Evolutionary conservation across 441 rosid genomes (phyloP), one percentile per base, ranked within the genome.

Genomic region (Corymbia calophylla): DNA sequence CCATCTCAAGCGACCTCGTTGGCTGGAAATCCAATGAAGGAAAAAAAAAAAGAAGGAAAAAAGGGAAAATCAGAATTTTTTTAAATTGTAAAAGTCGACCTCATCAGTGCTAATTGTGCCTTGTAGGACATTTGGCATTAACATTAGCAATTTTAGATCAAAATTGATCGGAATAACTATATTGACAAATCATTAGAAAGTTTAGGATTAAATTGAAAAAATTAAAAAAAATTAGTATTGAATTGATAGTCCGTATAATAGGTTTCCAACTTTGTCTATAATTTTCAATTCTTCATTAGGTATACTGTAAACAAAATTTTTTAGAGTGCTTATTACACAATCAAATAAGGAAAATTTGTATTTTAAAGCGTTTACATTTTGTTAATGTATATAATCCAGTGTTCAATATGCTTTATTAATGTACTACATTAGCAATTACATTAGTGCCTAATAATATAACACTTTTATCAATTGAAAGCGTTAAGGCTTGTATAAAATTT

Each of bases 111-210:
- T 10, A 14, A 8, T 8, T 2, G 10, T 66, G 23, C 32, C 39
- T 8, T 2, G 21, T 35, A 39, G 5, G 16, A 73, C 0, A 0
- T 4, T 7, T 11, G 0, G 1, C 15, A 1, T 19, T 15, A 44
- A 27, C 5, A 1, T 60, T 15, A 60, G 9, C 6, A 6, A 60
- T 25, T 60, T 10, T 27, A 1, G 15, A 23, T 11, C 82, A 35
- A 70, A 70, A 2, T 70, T 70, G 3, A 21, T 3, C 3, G 2
- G 23, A 35, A 70, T 5, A 12, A 70, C 8, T 35, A 70, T 5
- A 35, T 70, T 70, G 27, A 35, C 7, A 35, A 35, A 60, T 60
- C 7, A 3, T 70, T 8, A 70, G 17, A 70, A 70, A 9, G 15
- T 70, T 70, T 32, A 68, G 9, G 5, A 68, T 5, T 68, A 32